These are phyloP conservation scores for Hypoxylon sp. DNA, from an alignment of 2,329 filamentous ascomycete species.

Conservation along the genomic window DNA sequence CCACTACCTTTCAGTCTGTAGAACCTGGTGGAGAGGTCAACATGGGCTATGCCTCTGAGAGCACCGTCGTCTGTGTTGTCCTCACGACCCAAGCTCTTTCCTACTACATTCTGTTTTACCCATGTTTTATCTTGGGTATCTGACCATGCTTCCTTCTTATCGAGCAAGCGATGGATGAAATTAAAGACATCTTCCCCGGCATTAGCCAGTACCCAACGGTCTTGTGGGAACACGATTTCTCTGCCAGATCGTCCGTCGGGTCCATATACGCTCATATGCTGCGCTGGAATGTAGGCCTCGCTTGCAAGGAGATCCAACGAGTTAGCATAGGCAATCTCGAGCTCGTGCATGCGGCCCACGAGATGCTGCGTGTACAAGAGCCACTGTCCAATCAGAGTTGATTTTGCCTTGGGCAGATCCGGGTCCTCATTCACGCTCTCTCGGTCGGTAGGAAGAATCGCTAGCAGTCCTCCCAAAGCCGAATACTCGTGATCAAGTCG, in stretches of 20 bases:
- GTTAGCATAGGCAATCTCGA: slow-evolving; percentile 68
- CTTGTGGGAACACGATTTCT: slow-evolving; percentile 68
- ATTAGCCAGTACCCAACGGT: slow-evolving; percentile 69
- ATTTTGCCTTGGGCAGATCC: slow-evolving; percentile 59
- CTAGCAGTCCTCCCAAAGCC: slow-evolving; percentile 68
- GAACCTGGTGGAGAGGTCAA: slow-evolving; percentile 67
- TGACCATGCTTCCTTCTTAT: slow-evolving; percentile 61
- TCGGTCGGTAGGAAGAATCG: slow-evolving; percentile 64
- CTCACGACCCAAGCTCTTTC: slow-evolving; percentile 57
- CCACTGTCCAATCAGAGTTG: slow-evolving; percentile 70
- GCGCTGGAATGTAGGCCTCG: slow-evolving; percentile 65
- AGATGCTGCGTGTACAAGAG: slow-evolving; percentile 69
- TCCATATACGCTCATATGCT: slow-evolving; percentile 68
- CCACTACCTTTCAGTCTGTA: slow-evolving; percentile 65
- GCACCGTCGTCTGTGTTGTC: slow-evolving; percentile 48
- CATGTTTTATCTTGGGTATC: slow-evolving; percentile 56
- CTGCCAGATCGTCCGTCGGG: slow-evolving; percentile 67
- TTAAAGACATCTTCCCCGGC: slow-evolving; percentile 66
- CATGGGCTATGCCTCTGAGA: slow-evolving; percentile 62
- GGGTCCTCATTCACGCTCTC: slow-evolving; percentile 57
- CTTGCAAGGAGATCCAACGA: slow-evolving; percentile 64
- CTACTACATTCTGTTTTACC: slow-evolving; percentile 58
- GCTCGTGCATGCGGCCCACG: slow-evolving; percentile 68
- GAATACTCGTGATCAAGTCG: slow-evolving; percentile 72
- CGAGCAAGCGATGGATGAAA: slow-evolving; percentile 63